phyloP scores from a whole-genome alignment of 2,329 filamentous ascomycete genomes.

The Scedosporium apiospermum region DNA sequence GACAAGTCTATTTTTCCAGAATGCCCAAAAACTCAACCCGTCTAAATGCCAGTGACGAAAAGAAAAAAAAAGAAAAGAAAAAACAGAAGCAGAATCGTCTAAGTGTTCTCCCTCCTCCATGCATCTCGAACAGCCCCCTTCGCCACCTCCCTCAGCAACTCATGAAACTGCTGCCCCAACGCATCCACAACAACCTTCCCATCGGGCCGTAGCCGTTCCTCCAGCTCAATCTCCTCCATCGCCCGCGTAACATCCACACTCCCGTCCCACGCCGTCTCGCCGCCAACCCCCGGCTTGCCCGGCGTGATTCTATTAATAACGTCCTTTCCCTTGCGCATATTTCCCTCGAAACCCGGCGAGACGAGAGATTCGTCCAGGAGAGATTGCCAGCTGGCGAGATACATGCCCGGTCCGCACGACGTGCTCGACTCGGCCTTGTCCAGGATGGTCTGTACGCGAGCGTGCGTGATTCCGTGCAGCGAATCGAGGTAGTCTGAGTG shows the following conservation, averaged over 20 bases:
- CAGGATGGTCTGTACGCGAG: slow-evolving; percentile 18
- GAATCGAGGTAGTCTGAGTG: slow-evolving; percentile 51
- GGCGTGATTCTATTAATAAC: slow-evolving; percentile 7
- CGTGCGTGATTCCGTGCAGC: slow-evolving; percentile 20
- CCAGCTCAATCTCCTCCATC: slow-evolving; percentile 2
- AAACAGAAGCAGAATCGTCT: background rate
- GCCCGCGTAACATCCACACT: background rate
- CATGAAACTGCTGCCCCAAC: slow-evolving; percentile 1
- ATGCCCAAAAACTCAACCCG: background rate
- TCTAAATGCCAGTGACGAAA: background rate
- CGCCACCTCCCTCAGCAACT: slow-evolving; percentile 2
- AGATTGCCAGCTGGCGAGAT: slow-evolving; percentile 62
- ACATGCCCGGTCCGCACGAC: slow-evolving; percentile 57
- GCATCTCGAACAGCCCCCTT: background rate
- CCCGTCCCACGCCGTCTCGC: slow-evolving; percentile 11
- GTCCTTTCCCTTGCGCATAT: background rate
- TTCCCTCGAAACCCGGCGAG: slow-evolving; percentile 37
- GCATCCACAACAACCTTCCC: slow-evolving; percentile 1
- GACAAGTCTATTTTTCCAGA: background rate
- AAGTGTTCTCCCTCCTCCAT: background rate
- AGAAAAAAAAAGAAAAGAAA: too few species aligned
- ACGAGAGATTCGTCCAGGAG: slow-evolving; percentile 61
- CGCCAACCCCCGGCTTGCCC: slow-evolving; percentile 13
- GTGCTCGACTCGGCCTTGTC: slow-evolving; percentile 11
- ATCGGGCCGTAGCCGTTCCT: background rate